Base-by-base conservation (phyloP, 495 filamentous ascomycete genomes). In the Penicillium malachiteum region DNA sequence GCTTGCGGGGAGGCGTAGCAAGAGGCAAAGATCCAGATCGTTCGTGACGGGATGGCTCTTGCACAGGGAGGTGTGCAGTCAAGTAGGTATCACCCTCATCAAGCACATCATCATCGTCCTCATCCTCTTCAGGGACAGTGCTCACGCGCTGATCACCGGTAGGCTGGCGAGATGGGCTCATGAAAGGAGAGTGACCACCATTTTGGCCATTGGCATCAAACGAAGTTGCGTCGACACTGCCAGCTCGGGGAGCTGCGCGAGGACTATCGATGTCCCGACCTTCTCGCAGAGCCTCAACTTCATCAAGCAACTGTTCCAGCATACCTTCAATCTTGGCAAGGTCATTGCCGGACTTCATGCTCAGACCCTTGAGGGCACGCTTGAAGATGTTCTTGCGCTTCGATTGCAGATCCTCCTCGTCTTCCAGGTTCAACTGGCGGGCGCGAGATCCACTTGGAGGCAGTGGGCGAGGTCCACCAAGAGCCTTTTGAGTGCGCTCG, bases 281-380 rank as follows among this genome's bases (percentile, higher is more conserved):
- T 33, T 83, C 81, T 60, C 96, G 96, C 46, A 99, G 76, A 34
- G 85, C 87, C 63, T 96, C 91, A 18, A 99, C 91, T 65, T 99
- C 92, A 48, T 81, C 88, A 32, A 97, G 84, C 33, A 99, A 78
- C 66, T 94, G 91, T 55, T 90, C 88, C 40, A 99, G 80, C 92
- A 99, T 96, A 30, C 88, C 90, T 73, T 99, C 95, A 60, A 99
- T 96, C 69, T 89, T 91, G 52, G 84, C 77, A 16, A 99, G 79
- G 62, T 99, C 94, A 62, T 89, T 95, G 12, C 86, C 81, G 41
- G 90, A 92, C 71, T 91, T 93, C 60, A 88, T 80, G 59, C 89
- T 88, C 38, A 99, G 75, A 4, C 93, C 92, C 65, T 92, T 91
- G 21, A 99, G 76, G 11, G 95, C 95, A 56, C 94, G 88, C 62